These are phyloP conservation scores for Pelargonium nanum DNA, from an alignment of 345 rosid genomes.

Conservation along the genomic window DNA sequence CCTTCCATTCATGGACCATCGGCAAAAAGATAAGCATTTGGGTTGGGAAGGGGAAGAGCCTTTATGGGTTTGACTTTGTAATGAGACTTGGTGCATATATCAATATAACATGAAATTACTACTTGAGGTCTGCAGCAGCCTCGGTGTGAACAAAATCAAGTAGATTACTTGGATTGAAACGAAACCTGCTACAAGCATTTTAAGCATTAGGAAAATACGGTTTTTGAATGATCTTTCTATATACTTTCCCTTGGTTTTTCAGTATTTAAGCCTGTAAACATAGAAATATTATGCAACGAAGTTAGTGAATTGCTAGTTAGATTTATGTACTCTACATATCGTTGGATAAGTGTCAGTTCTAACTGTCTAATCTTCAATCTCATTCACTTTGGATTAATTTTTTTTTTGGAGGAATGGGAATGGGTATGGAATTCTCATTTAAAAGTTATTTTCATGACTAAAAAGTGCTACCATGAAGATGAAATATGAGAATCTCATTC, in stretches of 20 bases:
- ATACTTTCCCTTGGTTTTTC: neutral
- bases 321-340: neutral
- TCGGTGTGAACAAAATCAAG: neutral
- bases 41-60: too few species aligned
- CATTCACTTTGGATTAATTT: neutral
- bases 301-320: neutral
- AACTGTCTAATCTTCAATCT: neutral
- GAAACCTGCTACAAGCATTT: neutral
- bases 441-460: too few species aligned
- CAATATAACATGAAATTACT: neutral
- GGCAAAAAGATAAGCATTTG: too few species aligned
- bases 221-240: neutral
- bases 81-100: neutral
- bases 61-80: neutral
- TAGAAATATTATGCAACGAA: too few species aligned
- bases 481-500: too few species aligned
- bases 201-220: neutral
- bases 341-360: neutral
- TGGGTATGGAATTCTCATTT: too few species aligned
- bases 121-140: neutral
- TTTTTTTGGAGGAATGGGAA: too few species aligned
- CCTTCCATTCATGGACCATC: too few species aligned
- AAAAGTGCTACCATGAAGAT: too few species aligned
- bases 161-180: neutral
- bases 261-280: neutral